Conservation (phyloP, 2,329 filamentous ascomycete genomes). For the Colletotrichum tofieldiae region DNA sequence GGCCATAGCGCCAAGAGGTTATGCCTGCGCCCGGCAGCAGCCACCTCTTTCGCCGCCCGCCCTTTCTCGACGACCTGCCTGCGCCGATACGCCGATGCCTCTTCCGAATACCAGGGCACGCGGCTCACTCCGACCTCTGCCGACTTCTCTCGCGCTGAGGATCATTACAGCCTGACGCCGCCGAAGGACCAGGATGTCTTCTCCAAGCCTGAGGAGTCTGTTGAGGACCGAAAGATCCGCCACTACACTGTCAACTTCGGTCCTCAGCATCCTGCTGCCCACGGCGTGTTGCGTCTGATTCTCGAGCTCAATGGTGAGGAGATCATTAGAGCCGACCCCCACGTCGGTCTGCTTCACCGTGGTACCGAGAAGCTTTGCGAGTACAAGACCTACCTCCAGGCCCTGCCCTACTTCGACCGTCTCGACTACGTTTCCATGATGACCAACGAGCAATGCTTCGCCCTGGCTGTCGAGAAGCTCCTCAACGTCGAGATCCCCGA, state of each 20-base stretch:
- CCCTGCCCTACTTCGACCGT: slow-evolving; percentile 97
- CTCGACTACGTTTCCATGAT: slow-evolving; percentile 99
- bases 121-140: slow-evolving; percentile 77
- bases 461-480: slow-evolving; percentile 96
- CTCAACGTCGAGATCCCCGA: slow-evolving; percentile 97
- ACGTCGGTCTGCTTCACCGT: slow-evolving; percentile 95
- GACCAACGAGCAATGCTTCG: slow-evolving; percentile 99
- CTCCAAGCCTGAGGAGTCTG: slow-evolving; percentile 65
- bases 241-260: slow-evolving; percentile 99
- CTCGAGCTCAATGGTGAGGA: slow-evolving; percentile 98
- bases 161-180: slow-evolving; percentile 65
- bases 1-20: slow-evolving; percentile 79
- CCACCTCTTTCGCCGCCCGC: slow-evolving; percentile 60
- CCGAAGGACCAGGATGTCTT: slow-evolving; percentile 56
- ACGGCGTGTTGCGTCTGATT: slow-evolving; percentile 98
- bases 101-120: slow-evolving; percentile 66
- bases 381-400: slow-evolving; percentile 99
- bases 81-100: slow-evolving; percentile 74
- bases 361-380: slow-evolving; percentile 99
- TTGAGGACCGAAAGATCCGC: slow-evolving; percentile 85
- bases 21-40: slow-evolving; percentile 65
- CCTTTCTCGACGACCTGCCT: slow-evolving; percentile 77
- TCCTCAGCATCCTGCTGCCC: slow-evolving; percentile 97
- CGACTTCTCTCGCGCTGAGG: slow-evolving; percentile 69
- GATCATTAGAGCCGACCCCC: slow-evolving; percentile 95